Percentiles rank a stretch among this genome's conserved stretches.
phyloP scores from a whole-genome alignment of 2,329 filamentous ascomycete species.

The Alternaria tenuissima region DNA sequence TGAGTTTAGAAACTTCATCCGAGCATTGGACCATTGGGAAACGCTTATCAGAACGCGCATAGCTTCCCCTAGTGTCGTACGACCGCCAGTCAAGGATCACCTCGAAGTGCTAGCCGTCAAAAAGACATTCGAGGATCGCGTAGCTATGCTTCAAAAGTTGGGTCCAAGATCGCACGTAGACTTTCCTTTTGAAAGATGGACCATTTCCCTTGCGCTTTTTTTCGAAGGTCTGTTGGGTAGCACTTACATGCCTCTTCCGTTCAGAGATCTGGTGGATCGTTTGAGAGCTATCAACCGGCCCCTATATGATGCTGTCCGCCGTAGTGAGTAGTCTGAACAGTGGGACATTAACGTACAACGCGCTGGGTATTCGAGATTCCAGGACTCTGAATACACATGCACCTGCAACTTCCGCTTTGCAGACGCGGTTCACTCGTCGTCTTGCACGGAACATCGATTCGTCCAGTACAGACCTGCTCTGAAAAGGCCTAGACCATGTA shows the following conservation, averaged over 20 bases:
- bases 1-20: conserved; percentile 1
- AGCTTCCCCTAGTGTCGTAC: neutral
- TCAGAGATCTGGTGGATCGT: neutral
- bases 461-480: neutral
- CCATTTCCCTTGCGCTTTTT: conserved; percentile 5
- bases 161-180: neutral
- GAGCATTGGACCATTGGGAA: conserved; percentile 8
- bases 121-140: conserved; percentile 1
- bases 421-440: neutral
- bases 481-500: neutral
- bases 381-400: neutral
- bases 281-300: conserved; percentile 1
- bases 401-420: neutral
- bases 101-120: neutral
- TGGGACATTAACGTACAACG: neutral
- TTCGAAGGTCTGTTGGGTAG: conserved; percentile 7
- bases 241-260: conserved; percentile 8
- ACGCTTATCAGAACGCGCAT: neutral
- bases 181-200: conserved; percentile 1
- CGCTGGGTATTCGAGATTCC: neutral
- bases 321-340: neutral
- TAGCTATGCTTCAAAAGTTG: conserved; percentile 1
- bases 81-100: neutral
- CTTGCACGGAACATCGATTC: neutral
- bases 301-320: neutral